A percentile compares a stretch with the other conserved stretches of the same genome.
These are phyloP conservation scores for Rhodosporidiobolus odoratus DNA, from an alignment of 768 basidiomycete species.

Conservation along the genomic window DNA sequence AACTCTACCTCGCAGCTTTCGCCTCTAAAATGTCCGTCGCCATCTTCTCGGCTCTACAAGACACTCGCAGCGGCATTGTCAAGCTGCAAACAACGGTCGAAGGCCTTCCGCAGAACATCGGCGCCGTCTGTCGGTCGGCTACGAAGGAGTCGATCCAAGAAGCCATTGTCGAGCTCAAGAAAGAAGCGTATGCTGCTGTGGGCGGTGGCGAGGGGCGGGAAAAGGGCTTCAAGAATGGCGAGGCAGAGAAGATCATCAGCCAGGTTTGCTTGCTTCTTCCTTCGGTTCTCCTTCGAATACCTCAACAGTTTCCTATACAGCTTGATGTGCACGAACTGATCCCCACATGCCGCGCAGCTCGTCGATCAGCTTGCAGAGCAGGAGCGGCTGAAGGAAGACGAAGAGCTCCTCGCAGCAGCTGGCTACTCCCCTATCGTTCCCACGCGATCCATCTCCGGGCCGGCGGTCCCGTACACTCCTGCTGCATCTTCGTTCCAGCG, in stretches of 20 bases:
- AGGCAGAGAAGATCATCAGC: constrained; percentile 36
- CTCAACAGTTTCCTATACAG: no score
- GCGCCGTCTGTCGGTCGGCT: constrained; percentile 6
- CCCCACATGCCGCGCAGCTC: not conserved
- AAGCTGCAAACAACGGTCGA: constrained; percentile 34
- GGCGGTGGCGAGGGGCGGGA: constrained; percentile 5
- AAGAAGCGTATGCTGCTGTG: constrained; percentile 24
- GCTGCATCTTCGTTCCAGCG: not conserved
- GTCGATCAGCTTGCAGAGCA: constrained; percentile 34
- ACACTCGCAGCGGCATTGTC: constrained; percentile 15
- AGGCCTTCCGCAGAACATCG: constrained; percentile 23
- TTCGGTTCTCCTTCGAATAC: no score
- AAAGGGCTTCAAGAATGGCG: constrained; percentile 28
- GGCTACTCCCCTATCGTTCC: constrained; percentile 8
- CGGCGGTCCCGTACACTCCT: constrained; percentile 3
- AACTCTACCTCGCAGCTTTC: constrained; percentile 32
- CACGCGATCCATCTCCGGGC: not conserved
- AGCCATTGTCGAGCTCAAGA: constrained; percentile 33
- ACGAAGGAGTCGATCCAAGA: constrained; percentile 29
- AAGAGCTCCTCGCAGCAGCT: constrained; percentile 5
- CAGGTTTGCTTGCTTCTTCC: not conserved
- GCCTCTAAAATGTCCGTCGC: constrained; percentile 31
- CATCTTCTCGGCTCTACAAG: constrained; percentile 31
- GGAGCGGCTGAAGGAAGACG: constrained; percentile 32
- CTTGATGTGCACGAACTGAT: no score